Base-by-base conservation (phyloP, 1,284 basidiomycete genomes). In the Ustilago trichophora region DNA sequence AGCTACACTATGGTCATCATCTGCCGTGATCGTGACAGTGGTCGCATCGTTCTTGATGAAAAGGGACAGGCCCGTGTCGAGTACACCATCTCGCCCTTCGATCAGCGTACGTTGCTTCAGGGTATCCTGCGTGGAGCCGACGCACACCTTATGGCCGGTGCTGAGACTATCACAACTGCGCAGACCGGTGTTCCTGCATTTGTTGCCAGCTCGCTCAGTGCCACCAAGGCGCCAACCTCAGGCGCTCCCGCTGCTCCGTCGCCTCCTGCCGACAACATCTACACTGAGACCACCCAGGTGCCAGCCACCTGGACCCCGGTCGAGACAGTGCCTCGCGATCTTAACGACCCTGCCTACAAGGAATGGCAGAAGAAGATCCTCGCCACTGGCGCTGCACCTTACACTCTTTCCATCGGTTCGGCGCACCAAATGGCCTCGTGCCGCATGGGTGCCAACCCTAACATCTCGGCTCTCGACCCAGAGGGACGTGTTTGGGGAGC, bases 351-450 rank as follows among this genome's bases (percentile, higher is more conserved):
- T 10, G 47, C 52, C 1, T 80, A 77, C 68, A 49, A 59, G 29
- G 69, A 43, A 21, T 83, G 80, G 80, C 72, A 70, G 36, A 44
- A 73, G 43, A 60, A 76, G 65, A 46, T 83, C 27, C 40, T 51
- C 34, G 53, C 59, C 15, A 46, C 74, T 11, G 78, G 78, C 12
- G 62, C 67, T 16, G 16, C 38, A 15, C 71, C 76, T 2, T 68
- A 75, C 42, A 46, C 47, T n/a, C 41, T 53, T 18, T 36, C 59
- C 11, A 50, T 75, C 8, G 79, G 78, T 37, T 75, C 73, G 0
- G 79, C 79, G 12, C 77, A 80, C 47, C 75, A 82, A 73, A 84
- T 85, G 84, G 82, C 80, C 3, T 82, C 80, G n/a, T 82, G 77
- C 70, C 76, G 76, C 32, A 83, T 84, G 83, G 80, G 82, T 6